Conservation (phyloP, 2,329 filamentous ascomycete species). For the Chrysosporium keratinophilum region DNA sequence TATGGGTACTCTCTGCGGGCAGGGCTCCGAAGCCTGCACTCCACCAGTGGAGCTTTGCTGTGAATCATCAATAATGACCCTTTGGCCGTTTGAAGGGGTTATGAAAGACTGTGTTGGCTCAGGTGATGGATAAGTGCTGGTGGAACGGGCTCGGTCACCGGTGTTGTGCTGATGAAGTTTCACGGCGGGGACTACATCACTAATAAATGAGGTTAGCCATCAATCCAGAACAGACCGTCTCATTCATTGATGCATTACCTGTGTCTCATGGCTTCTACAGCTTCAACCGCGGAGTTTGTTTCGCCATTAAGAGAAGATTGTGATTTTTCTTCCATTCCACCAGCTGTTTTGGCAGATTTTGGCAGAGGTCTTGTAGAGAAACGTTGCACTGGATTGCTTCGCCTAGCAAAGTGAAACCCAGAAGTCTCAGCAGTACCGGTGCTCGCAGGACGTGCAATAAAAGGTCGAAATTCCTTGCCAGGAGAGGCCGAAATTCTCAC, state of each 20-base stretch:
- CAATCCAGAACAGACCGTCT: not conserved
- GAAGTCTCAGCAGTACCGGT: constrained; percentile 22
- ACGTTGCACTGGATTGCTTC: constrained; percentile 17
- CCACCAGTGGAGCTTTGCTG: not conserved
- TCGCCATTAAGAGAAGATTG: not conserved
- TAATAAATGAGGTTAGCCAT: not conserved
- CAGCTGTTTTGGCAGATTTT: not conserved
- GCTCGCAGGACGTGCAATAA: constrained; percentile 27
- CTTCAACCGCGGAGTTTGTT: not conserved
- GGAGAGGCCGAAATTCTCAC: constrained; percentile 11
- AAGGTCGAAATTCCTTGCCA: constrained; percentile 14
- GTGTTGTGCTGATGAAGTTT: not conserved
- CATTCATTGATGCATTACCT: not conserved
- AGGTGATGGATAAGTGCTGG: not conserved
- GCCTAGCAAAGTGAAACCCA: constrained; percentile 29
- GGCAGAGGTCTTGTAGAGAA: constrained; percentile 13
- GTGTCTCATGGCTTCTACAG: not conserved
- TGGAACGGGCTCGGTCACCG: not conserved
- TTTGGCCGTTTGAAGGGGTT: not conserved
- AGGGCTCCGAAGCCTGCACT: not conserved
- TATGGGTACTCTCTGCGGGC: not conserved
- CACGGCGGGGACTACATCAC: not conserved
- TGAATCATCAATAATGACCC: not conserved
- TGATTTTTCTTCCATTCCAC: not conserved
- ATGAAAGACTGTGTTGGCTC: not conserved